These are phyloP conservation scores for Fusarium drepaniforme DNA, from an alignment of 2,329 filamentous ascomycete genomes.

Conservation along the genomic window DNA sequence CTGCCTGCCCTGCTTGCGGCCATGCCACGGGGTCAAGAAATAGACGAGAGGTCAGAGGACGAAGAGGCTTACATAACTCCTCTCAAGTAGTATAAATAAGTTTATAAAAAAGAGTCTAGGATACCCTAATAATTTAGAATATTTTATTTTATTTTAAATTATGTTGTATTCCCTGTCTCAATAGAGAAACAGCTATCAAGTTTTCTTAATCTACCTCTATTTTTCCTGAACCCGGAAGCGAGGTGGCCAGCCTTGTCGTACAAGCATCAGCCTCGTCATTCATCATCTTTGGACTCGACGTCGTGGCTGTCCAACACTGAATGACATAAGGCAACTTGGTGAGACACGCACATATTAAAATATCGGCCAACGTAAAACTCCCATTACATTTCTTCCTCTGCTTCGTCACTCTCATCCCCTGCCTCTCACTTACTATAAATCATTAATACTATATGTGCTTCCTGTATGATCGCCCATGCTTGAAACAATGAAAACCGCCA, in stretches of 20 bases:
- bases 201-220: no score
- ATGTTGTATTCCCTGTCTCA: no score
- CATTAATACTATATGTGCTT: constrained; percentile 44
- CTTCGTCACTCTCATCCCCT: constrained; percentile 4
- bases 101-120: no score
- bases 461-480: constrained; percentile 40
- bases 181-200: no score
- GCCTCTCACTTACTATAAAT: constrained; percentile 27
- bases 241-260: constrained; percentile 33
- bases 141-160: no score
- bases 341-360: neutral
- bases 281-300: constrained; percentile 27
- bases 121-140: no score
- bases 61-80: no score
- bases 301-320: neutral
- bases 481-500: constrained; percentile 27
- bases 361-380: constrained; percentile 22
- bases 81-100: no score
- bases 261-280: constrained; percentile 26
- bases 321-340: neutral
- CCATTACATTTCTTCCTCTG: constrained; percentile 37
- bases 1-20: neutral
- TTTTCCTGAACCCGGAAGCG: neutral
- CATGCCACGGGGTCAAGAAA: neutral
- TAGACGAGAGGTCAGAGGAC: no score